A percentile compares a stretch with the other conserved stretches of the same genome.
phyloP scores from a whole-genome alignment of 352 stramenopile species.

The Phytopythium mirpurense region DNA sequence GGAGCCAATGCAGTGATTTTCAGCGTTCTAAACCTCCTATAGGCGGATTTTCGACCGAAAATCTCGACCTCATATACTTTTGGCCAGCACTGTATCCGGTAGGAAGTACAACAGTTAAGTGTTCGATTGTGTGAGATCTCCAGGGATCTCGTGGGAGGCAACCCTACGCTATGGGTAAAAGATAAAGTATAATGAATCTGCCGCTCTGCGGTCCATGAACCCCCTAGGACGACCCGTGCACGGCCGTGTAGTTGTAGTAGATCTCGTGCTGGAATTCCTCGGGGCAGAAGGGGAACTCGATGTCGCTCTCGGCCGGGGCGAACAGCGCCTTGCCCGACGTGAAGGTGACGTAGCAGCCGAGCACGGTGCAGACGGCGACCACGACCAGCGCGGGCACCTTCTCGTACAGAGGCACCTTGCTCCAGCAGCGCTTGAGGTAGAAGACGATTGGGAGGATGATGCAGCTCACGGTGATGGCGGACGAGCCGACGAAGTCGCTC shows the following conservation, averaged over 20 bases:
- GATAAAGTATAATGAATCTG: no score
- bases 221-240: no score
- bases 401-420: slow-evolving; percentile 29
- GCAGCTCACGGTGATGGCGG: background rate
- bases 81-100: no score
- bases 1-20: no score
- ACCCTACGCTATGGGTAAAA: no score
- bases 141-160: no score
- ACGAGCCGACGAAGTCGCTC: background rate
- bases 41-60: no score
- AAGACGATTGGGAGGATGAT: slow-evolving; percentile 14
- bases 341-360: slow-evolving; percentile 22
- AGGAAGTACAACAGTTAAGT: no score
- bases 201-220: no score
- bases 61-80: no score
- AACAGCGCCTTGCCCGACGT: slow-evolving; percentile 25
- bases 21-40: no score
- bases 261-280: slow-evolving; percentile 17
- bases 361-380: slow-evolving; percentile 25
- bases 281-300: slow-evolving; percentile 25
- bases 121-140: no score
- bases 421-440: slow-evolving; percentile 48
- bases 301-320: slow-evolving; percentile 14
- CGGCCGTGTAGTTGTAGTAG: slow-evolving; percentile 12
- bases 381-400: slow-evolving; percentile 26